Conservation (phyloP, 306 rosid genomes). For the Ammopiptanthus mongolicus region DNA sequence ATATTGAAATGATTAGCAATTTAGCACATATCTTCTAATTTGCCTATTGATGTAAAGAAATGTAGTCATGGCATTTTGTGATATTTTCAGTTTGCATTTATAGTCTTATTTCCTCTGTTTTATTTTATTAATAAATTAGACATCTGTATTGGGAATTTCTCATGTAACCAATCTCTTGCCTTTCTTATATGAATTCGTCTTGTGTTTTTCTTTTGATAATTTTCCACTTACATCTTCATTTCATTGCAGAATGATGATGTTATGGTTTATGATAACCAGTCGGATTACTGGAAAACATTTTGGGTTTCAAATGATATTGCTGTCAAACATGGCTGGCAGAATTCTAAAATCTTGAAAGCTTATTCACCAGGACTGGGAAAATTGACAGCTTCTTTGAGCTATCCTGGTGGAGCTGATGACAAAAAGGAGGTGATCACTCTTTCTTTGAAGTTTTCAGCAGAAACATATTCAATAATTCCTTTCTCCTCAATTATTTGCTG, state of each 20-base stretch:
- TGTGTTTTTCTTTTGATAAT: constrained; percentile 21
- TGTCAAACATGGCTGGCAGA: constrained; percentile 52
- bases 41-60: background rate
- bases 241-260: constrained; percentile 74
- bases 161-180: constrained; percentile 4
- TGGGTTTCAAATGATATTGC: constrained; percentile 55
- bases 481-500: background rate
- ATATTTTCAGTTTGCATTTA: background rate
- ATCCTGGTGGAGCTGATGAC: constrained; percentile 43
- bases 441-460: constrained; percentile 1
- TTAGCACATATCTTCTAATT: background rate
- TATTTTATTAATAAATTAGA: background rate
- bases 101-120: background rate
- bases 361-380: constrained; percentile 70
- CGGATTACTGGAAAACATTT: constrained; percentile 51
- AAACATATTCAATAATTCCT: background rate
- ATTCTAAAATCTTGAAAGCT: constrained; percentile 63
- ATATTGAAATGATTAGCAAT: constrained; percentile 1
- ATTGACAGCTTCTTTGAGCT: constrained; percentile 71
- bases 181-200: constrained; percentile 12
- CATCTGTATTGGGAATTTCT: background rate
- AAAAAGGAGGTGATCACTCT: constrained; percentile 57
- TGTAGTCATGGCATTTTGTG: background rate
- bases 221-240: constrained; percentile 26
- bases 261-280: constrained; percentile 51